Evolutionary conservation across 1,284 basidiomycete species (phyloP), one percentile per base, ranked within the genome.

Genomic region (Irpex sp.): DNA sequence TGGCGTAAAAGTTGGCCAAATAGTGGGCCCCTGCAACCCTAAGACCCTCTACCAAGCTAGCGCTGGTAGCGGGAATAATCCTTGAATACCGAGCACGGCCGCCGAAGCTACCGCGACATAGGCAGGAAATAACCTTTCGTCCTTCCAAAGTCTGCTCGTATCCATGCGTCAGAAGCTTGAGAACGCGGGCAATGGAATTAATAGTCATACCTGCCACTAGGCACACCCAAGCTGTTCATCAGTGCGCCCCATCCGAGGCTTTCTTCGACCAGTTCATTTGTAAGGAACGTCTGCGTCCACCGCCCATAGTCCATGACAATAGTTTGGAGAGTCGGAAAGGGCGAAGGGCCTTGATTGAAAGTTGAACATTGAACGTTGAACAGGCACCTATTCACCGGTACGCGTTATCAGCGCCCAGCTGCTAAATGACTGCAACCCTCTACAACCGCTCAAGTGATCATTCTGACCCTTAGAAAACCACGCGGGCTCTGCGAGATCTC

Each of bases 31-130:
- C n/a, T n/a, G n/a, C n/a, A n/a, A n/a, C n/a, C n/a, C n/a, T n/a
- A n/a, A n/a, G n/a, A n/a, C n/a, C n/a, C n/a, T n/a, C n/a, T n/a
- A n/a, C n/a, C n/a, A n/a, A n/a, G n/a, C n/a, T n/a, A n/a, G n/a
- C n/a, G n/a, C n/a, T n/a, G n/a, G n/a, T n/a, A n/a, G n/a, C n/a
- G n/a, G n/a, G n/a, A n/a, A n/a, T n/a, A n/a, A n/a, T 9, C 47
- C 60, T 31, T 67, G 63, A 7, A 70, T 38, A 9, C 66, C 15
- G 13, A 73, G 58, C 3, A 56, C 15, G 13, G 65, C 15, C 6
- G 63, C 60, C 9, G 70, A 70, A 5, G 67, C 54, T 13, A 57
- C 66, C 36, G 69, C 63, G 26, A 67, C 61, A 58, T 72, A 71
- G 2, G 63, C 68, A 15, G 71, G 72, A 38, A 67, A 63, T 21